Evolutionary conservation across 148 eudicot genomes (phyloP), one percentile per base, ranked within the genome.

Genomic region (Chenopodium suecicum): DNA sequence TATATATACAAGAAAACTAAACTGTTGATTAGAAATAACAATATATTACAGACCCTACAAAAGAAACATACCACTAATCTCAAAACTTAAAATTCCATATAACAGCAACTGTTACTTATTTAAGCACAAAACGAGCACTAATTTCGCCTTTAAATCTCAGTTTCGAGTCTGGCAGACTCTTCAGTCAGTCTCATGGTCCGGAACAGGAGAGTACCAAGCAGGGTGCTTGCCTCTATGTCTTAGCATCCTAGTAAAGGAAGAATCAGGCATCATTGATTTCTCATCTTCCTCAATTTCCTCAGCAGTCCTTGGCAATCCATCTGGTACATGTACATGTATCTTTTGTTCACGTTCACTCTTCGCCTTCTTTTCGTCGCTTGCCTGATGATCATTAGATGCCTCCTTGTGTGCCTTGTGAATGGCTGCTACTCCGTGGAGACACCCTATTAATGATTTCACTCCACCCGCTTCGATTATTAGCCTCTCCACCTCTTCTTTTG

Each of bases 201-300:
- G 98, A 5, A 85, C 80, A 68, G 91, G 92, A 72, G 95, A 83
- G 80, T 86, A 93, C 93, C 95, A 94, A 80, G 93, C 93, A 86
- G 97, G 92, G 72, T 69, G 80, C 60, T 79, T 88, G 5, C 93
- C 94, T 78, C 82, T 90, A n/a, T 77, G 71, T 79, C 98, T 82
- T 31, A 95, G 93, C 89, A 95, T 25, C 81, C 90, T 85, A 5
- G 97, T 95, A 77, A 74, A 93, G 4, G 92, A 80, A 0, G 98
- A 95, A 81, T 93, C 98, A 3, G 92, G 94, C 95, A 91, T 91
- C 80, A 75, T 89, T 0, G 72, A 85, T 17, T 84, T 80, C 86
- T 93, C 98, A 56, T 93, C 97, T 78, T 95, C 98, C 75, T 91
- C 90, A 6, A 95, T 58, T 82, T 93, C 94, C 74, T 88, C 88